Evolutionary conservation across 208 protist species (phyloP), one percentile per base, ranked within the genome.

Genomic region (Naegleria lovaniensis): DNA sequence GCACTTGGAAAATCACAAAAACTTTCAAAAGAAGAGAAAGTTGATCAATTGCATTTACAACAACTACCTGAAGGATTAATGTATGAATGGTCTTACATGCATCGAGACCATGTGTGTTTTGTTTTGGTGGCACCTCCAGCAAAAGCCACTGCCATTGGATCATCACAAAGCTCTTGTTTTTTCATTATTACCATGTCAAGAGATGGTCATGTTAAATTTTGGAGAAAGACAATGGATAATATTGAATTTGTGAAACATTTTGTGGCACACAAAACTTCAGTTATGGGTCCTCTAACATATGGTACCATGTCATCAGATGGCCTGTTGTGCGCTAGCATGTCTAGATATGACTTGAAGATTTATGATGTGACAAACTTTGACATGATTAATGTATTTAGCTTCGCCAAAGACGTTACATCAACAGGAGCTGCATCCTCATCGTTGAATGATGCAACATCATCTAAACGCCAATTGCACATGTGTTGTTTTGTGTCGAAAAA

Each of bases 191-290:
- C 96, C 0, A 93, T 91, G 0, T 93, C 90, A 83, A 67, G 90
- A 33, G 94, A 98, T 89, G 97, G 97, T 6, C 93, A 95, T 51
- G 22, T 98, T 22, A 98, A 98, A 92, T 98, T 98, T 89, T 98
- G 97, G 97, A 97, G 97, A 90, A 97, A 97, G 86, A 90, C 90
- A 52, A 88, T 84, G 0, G 36, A 67, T 19, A 95, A 94, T 25
- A 95, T 98, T n/a, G 95, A 97, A 83, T 97, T 97, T 93, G 96
- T 98, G 16, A 98, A 98, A 90, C 91, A 94, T 40, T 98, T 95
- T 91, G 87, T 89, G 6, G 91, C 96, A 36, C 97, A 98, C 90
- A 22, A 93, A 13, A 93, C 91, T 90, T 67, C 55, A 67, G 55
- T 19, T 4, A 90, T 55, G 91, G 39, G 40, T 41, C 79, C 43